Evolutionary conservation across 83 land plant species (phyloP), one percentile per base, ranked within the genome.

Genomic region (Diphasiastrum complanatum): DNA sequence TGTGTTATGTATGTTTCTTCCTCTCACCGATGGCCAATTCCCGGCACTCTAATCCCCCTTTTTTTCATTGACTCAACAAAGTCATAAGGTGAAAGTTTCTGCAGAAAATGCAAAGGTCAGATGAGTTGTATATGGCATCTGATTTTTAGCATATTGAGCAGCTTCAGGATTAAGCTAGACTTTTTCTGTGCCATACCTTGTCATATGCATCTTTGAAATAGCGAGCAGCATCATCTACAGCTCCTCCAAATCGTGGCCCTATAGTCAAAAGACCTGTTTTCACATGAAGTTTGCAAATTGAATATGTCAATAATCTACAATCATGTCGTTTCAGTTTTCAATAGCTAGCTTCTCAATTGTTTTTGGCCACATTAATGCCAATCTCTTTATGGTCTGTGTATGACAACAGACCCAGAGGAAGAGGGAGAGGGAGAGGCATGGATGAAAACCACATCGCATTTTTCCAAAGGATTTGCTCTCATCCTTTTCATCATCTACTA

Each of bases 1-100:
- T n/a, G n/a, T n/a, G n/a, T n/a, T n/a, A n/a, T n/a, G n/a, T n/a
- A n/a, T n/a, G n/a, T n/a, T n/a, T n/a, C n/a, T n/a, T n/a, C n/a
- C n/a, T n/a, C n/a, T n/a, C n/a, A 88, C 98, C 96, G 81, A 83
- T 93, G 99, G 22, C 99, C 99, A 71, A 93, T 93, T 43, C 99
- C 96, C 23, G 96, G 96, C n/a, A 93, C 99, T 33, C 96, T 88
- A 51, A 93, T 93, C n/a, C 96, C 99, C 47, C 86, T 85, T 89
- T 93, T 93, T 66, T 89, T 93, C 99, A 93, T 93, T 45, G 84
- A 45, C 61, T 93, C 99, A 8, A 93, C 99, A 73, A 86, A 93
- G 33, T 88, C 92, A 55, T 93, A 83, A 51, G 99, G 82, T 11
- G 85, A 51, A 48, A 93, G 82, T 30, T 76, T 71, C 95, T 88